Conservation (phyloP, 1,139 yeast species). For the Debaryomyces coudertii region DNA sequence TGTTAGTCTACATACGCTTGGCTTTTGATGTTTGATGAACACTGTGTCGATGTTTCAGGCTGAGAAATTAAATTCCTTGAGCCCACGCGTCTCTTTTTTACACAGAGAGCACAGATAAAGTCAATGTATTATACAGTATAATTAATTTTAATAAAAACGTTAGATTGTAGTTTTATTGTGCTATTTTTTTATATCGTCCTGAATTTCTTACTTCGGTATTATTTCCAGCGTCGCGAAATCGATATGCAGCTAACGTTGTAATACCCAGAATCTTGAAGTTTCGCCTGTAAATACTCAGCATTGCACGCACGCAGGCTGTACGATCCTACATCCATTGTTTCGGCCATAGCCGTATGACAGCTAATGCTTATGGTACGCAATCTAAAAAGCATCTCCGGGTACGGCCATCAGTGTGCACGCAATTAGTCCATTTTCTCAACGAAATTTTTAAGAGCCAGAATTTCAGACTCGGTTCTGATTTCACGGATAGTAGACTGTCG, state of each 20-base stretch:
- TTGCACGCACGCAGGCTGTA: neutral
- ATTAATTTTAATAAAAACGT: neutral
- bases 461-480: conserved; percentile 3
- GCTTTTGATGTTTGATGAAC: neutral
- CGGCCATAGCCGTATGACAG: neutral
- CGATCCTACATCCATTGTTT: neutral
- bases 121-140: neutral
- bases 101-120: neutral
- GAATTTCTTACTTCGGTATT: conserved; percentile 3
- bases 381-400: neutral
- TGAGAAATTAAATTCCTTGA: conserved; percentile 2
- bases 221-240: neutral
- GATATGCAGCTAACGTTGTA: neutral
- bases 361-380: neutral
- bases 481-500: conserved; percentile 2
- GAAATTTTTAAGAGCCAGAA: conserved; percentile 1
- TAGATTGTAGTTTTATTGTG: neutral
- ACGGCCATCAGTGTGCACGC: neutral
- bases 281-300: neutral
- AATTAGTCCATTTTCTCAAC: neutral
- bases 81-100: neutral
- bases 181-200: neutral
- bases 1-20: neutral
- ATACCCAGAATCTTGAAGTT: neutral
- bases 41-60: neutral